Evolutionary conservation across 495 filamentous ascomycete genomes (phyloP), one percentile per base, ranked within the genome.

Genomic region (Pseudoneurospora amorphoporcata): DNA sequence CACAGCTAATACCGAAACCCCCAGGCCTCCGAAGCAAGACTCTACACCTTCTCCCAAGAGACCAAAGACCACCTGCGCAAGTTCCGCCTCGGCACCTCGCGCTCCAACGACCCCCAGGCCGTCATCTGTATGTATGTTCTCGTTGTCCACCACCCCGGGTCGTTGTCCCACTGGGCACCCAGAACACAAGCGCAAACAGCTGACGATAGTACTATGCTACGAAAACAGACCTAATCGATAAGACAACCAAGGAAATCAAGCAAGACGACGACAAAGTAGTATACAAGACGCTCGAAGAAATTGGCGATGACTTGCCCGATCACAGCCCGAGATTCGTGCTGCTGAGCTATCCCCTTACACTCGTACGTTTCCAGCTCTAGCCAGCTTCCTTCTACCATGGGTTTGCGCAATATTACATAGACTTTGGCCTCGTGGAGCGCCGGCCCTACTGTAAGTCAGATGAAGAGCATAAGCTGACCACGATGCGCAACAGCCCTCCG

Each of bases 41-140:
- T 99, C 75, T 99, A 98, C 83, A 91, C 94, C 37, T 97, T 98
- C 88, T 94, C 93, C 40, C 86, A 90, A 61, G 92, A 94, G 81
- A 97, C 93, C 37, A 92, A 89, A 82, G 90, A 92, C 75, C 88
- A 92, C 79, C 87, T 99, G 71, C 90, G 92, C 78, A 97, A 97
- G 80, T 98, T 99, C 84, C 92, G 95, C 43, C 86, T 99, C 10
- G 87, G 90, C 12, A 98, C 95, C 8, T 97, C 94, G 35, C 86
- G 95, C 74, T 88, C 92, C n/a, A 94, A 90, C 76, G 88, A 91
- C 47, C 90, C 94, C 1, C 94, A 97, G 85, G 95, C 94, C 71
- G 87, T 95, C 75, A 94, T 99, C 73, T 98, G 95, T 98, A 92
- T 82, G 90, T 86, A 77, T 75, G 80, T 86, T 80, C 53, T 14